Evolutionary conservation across 2,329 filamentous ascomycete genomes (phyloP), one percentile per base, ranked within the genome.

Genomic region (Nothomitra cinnamomea): DNA sequence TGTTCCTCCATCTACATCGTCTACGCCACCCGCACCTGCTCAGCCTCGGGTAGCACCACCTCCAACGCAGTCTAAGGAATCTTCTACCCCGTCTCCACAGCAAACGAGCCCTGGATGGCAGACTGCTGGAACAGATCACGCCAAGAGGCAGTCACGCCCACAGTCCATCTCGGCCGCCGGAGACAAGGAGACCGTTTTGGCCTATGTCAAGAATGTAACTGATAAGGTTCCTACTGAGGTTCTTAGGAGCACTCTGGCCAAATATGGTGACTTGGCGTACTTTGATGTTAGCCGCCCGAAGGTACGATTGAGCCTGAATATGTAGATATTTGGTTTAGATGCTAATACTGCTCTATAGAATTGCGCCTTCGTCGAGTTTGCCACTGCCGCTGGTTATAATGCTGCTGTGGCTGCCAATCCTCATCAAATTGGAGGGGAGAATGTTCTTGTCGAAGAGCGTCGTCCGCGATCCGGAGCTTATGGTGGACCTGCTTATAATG

Each of bases 321-420:
- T 52, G 13, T 17, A 49, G 45, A 4, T 12, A 2, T 19, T 21
- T 43, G 15, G 45, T 24, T 24, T 43, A 6, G 48, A 15, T 36
- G 24, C 22, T 49, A 19, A 49, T 22, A 10, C n/a, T n/a, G 45
- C 3, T 49, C 12, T 43, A 28, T 64, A 94, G 90, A 95, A 92
- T 76, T 95, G 88, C 64, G 92, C 92, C 24, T 96, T 96, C 65
- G 87, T 95, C 56, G 92, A 98, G 67, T 98, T 92, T 69, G 84
- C 82, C 64, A 85, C 83, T 48, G 66, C 79, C 21, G 80, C 88
- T 54, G 87, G 80, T 48, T 95, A 94, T 70, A 78, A 87, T 66
- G 83, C 85, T 57, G 92, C 92, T 43, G 76, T 87, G 38, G 78
- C 78, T 57, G 84, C 83, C 60, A 96, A 94, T 71, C 90, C 90